Percentiles rank a stretch among this genome's conserved stretches.
These are phyloP conservation scores for Tolypocladium sp. DNA, from an alignment of 2,329 filamentous ascomycete species.

Conservation along the genomic window DNA sequence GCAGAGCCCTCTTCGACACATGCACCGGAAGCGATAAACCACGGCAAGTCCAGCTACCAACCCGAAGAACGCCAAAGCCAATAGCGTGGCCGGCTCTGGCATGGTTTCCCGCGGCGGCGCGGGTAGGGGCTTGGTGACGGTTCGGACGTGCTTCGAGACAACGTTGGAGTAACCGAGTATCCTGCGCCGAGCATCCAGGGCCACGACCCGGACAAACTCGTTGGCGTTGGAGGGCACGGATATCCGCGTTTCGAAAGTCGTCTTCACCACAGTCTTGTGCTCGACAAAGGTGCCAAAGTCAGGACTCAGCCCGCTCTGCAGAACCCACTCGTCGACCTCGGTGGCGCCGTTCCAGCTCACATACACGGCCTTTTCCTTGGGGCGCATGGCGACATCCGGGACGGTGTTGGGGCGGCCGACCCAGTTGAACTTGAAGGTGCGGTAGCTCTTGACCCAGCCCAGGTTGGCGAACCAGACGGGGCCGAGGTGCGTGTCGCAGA, in stretches of 20 bases:
- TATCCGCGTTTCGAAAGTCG: conserved; percentile 12
- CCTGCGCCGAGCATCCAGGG: conserved; percentile 6
- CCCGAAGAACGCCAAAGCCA: not conserved
- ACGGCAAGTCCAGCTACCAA: not conserved
- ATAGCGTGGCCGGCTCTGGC: not conserved
- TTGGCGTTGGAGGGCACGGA: conserved; percentile 6
- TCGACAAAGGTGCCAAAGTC: conserved; percentile 4
- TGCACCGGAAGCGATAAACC: not conserved
- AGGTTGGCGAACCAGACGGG: conserved; percentile 22
- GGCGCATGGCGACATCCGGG: conserved; percentile 14
- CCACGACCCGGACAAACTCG: conserved; percentile 11
- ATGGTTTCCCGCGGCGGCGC: not conserved
- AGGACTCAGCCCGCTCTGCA: conserved; percentile 10
- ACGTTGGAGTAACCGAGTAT: not conserved
- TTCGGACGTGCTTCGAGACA: not conserved
- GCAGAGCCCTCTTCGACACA: not conserved
- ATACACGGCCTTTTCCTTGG: conserved; percentile 21
- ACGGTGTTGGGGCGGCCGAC: conserved; percentile 28
- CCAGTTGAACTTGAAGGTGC: conserved; percentile 46
- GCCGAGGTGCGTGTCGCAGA: conserved; percentile 44
- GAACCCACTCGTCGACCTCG: conserved; percentile 32
- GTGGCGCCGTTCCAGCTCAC: conserved; percentile 48
- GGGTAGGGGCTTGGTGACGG: not conserved
- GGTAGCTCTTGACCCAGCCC: conserved; percentile 39
- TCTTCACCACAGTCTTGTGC: conserved; percentile 8